Base-by-base conservation (phyloP, 2,329 filamentous ascomycete genomes). In the Ilyonectria robusta region DNA sequence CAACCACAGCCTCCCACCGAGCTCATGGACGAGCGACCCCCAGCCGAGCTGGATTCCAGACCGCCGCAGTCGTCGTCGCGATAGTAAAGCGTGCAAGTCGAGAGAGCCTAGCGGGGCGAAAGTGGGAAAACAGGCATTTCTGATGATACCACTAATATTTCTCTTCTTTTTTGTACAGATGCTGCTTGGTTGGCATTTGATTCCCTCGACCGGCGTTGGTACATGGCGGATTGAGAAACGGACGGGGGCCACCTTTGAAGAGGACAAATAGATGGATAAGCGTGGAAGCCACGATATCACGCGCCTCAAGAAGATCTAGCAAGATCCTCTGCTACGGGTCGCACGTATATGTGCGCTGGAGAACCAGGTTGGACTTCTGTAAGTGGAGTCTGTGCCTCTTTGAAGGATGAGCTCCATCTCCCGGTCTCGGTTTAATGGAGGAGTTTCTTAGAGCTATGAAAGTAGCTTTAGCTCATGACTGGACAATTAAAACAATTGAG, bases 11-110 rank as follows among this genome's bases (percentile, higher is more conserved):
- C 53, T 19, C 63, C 63, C 0, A 54, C 54, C 15, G 59, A 69
- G 35, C 56, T 66, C 11, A 59, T 53, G 63, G 63, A 40, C 23
- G 51, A 57, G 4, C 62, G 17, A 10, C 29, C 33, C 1, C 63
- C 59, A 23, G 56, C 53, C n/a, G 67, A 69, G 26, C 40, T 69
- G 17, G 56, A 64, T 31, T 23, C 46, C 8, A 59, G 46, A 10
- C 9, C 6, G 5, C 13, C 7, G 21, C 3, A 19, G 3, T 13
- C 33, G 4, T 29, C 21, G 37, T 37, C 17, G 13, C 15, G 11
- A 29, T 40, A 11, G 31, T 21, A 21, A 26, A 21, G 15, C 6
- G 23, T n/a, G 37, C 2, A 5, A 8, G n/a, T n/a, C 10, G 26
- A 56, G 21, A 33, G 17, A 9, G 15, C 10, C 13, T 11, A 13